Conservation (phyloP, 164 flowering plant species). For the Buxus sempervirens region DNA sequence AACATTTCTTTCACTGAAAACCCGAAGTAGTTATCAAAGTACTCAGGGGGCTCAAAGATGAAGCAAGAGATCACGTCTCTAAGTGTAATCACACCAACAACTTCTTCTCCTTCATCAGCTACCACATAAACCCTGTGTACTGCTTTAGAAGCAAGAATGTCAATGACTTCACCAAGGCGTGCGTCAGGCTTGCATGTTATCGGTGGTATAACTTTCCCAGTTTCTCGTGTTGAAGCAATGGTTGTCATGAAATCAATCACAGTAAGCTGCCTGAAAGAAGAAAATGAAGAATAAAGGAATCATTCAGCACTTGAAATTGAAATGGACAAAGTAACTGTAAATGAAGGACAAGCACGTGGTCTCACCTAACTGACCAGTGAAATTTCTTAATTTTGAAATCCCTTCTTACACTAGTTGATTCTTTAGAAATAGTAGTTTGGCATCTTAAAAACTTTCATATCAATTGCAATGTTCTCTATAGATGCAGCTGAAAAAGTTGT, state of each 20-base stretch:
- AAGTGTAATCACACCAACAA: constrained; percentile 75
- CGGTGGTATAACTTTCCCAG: constrained; percentile 44
- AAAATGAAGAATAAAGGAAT: background rate
- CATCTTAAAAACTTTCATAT: too few relatives aligned
- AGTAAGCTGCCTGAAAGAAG: constrained; percentile 61
- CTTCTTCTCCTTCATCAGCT: constrained; percentile 35
- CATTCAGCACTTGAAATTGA: background rate
- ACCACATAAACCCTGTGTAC: constrained; percentile 81
- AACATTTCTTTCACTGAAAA: constrained; percentile 53
- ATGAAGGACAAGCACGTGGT: background rate
- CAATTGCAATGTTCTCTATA: too few relatives aligned
- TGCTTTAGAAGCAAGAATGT: constrained; percentile 55
- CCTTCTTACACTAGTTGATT: too few relatives aligned
- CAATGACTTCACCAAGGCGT: constrained; percentile 55
- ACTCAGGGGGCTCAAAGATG: constrained; percentile 70
- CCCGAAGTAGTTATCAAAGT: constrained; percentile 60
- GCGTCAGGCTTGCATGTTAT: constrained; percentile 62
- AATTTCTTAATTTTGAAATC: too few relatives aligned
- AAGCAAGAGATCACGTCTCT: constrained; percentile 94
- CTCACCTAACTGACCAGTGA: too few relatives aligned
- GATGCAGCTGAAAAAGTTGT: too few relatives aligned
- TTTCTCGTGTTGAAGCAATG: constrained; percentile 34
- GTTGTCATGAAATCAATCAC: constrained; percentile 63
- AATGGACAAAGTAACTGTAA: background rate
- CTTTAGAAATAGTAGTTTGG: too few relatives aligned